Evolutionary conservation across 106 monocot genomes (phyloP), one percentile per base, ranked within the genome.

Genomic region (Allium fistulosum): DNA sequence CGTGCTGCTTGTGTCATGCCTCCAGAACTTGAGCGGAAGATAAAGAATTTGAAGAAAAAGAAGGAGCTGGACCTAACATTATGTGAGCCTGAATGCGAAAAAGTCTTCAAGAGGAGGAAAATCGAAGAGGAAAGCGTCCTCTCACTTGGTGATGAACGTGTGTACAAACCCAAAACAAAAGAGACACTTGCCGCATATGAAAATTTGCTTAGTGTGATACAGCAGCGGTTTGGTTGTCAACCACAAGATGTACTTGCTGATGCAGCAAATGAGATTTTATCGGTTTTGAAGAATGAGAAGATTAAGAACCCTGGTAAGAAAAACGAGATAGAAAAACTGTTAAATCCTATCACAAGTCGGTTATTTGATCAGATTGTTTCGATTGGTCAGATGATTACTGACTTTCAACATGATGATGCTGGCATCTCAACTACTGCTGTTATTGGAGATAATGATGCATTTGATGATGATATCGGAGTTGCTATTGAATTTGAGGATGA

Each of bases 401-500:
- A 99, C 48, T 99, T 85, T 57, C 93, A 99, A 70, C 90, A 96
- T 48, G 75, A 68, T 22, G 89, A 87, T 72, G 75, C 72, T 22
- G 68, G 69, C 2, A 74, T 26, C 5, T 11, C 79, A 3, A 58
- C 78, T 18, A 61, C 78, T 46, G 76, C 74, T 8, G 70, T 80
- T 77, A 90, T 66, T 14, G 79, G 77, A 51, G 88, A 83, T 37
- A 85, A 79, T 37, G 80, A 82, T 7, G 67, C 87, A 46, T 89
- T 90, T 79, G 88, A 97, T 75, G 37, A 37, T 37, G 99, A 90
- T 26, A 80, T 93, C 69, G 99, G 99, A 37, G 99, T 99, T 64
- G 99, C 93, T 4, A 93, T 99, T 4, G 99, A 99, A 77, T 99
- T 93, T 70, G 99, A 99, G 57, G 93, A 99, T 9, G 99, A 93